A percentile compares a stretch with the other conserved stretches of the same genome.
Evolutionary conservation across 331 rosid species (phyloP).

Genomic region (Stylosanthes scabra): DNA sequence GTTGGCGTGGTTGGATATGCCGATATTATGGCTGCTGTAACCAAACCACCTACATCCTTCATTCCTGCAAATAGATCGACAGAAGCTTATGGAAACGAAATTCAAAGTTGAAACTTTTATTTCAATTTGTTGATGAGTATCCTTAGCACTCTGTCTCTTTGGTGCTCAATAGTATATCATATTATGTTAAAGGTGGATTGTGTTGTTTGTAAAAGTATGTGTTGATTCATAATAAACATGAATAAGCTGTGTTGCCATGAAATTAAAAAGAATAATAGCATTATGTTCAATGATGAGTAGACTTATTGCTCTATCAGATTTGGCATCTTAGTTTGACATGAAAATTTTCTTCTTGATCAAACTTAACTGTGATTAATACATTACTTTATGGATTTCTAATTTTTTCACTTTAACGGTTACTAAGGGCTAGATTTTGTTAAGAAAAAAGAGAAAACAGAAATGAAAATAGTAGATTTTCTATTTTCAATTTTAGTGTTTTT

Average conservation of each 20-base stretch:
- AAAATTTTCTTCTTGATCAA: background rate
- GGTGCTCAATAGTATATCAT: slow-evolving; percentile 16
- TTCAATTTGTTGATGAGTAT: slow-evolving; percentile 6
- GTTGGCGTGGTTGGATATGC: slow-evolving; percentile 95
- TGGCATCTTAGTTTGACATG: background rate
- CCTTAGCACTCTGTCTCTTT: slow-evolving; percentile 18
- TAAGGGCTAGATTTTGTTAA: no score
- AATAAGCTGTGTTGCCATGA: slow-evolving; percentile 1
- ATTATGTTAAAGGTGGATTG: slow-evolving; percentile 11
- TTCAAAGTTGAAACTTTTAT: slow-evolving; percentile 58
- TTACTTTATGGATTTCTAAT: no score
- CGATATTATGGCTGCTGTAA: slow-evolving; percentile 85
- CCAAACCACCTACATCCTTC: slow-evolving; percentile 63
- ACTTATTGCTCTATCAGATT: background rate
- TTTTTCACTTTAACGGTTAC: no score
- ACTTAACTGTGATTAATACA: no score
- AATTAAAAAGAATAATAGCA: slow-evolving; percentile 1
- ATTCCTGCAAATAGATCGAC: slow-evolving; percentile 53
- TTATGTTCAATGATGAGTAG: background rate
- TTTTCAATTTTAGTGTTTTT: no score
- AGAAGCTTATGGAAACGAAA: slow-evolving; percentile 59
- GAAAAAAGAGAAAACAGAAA: no score
- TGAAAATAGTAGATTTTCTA: no score
- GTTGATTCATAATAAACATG: slow-evolving; percentile 20
- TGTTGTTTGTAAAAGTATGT: slow-evolving; percentile 36